Percentiles rank a stretch among this genome's conserved stretches.
phyloP scores from a whole-genome alignment of 306 rosid genomes.

The Phaseolus lunatus region DNA sequence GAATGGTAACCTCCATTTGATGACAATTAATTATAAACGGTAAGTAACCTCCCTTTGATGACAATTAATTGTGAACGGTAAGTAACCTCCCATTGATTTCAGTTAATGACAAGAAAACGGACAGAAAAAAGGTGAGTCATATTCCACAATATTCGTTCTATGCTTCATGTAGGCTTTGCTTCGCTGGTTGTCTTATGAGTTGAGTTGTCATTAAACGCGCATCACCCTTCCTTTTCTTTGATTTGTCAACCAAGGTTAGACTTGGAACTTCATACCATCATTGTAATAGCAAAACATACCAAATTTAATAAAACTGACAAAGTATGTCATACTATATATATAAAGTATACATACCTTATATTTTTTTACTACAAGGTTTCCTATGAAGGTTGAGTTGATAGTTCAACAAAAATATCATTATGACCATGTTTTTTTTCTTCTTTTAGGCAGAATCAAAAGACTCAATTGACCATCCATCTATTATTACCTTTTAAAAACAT shows the following conservation, averaged over 20 bases:
- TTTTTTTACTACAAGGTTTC: neutral
- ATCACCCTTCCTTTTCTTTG: constrained; percentile 3
- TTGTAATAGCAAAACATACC: neutral
- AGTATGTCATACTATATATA: neutral
- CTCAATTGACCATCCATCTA: constrained; percentile 22
- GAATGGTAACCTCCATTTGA: too few species aligned
- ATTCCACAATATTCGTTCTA: neutral
- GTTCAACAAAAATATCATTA: constrained; percentile 4
- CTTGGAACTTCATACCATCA: neutral
- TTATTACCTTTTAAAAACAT: constrained; percentile 15
- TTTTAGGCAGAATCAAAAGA: neutral
- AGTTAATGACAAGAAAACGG: too few species aligned
- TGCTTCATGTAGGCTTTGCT: constrained; percentile 35
- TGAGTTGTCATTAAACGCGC: constrained; percentile 45
- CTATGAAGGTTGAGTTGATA: constrained; percentile 7
- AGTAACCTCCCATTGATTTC: too few species aligned
- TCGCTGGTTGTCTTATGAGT: constrained; percentile 35
- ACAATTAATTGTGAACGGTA: too few species aligned
- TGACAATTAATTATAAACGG: too few species aligned
- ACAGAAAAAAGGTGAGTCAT: too few species aligned
- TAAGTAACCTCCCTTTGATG: too few species aligned
- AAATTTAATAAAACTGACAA: neutral
- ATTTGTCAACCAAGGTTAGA: constrained; percentile 1
- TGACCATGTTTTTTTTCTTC: neutral
- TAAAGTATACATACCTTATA: neutral